Percentiles rank a stretch among this genome's conserved stretches.
Evolutionary conservation across 2,329 filamentous ascomycete genomes (phyloP).

Genomic region (Alternaria postmessia): DNA sequence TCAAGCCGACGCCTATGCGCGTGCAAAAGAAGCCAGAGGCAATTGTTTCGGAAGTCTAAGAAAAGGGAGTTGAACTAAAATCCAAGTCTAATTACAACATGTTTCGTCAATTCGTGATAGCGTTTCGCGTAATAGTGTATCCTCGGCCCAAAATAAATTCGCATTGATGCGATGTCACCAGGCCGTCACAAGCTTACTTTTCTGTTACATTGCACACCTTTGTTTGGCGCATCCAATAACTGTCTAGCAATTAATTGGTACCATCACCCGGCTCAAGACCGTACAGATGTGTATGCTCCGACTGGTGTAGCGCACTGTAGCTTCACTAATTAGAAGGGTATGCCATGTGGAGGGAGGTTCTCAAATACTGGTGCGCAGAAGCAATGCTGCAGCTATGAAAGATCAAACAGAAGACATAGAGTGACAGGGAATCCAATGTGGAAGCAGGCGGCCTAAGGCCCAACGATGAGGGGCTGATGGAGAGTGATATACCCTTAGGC

Average conservation of each 20-base stretch:
- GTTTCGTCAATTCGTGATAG: not conserved
- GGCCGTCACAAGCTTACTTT: not conserved
- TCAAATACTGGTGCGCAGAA: not conserved
- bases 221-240: not conserved
- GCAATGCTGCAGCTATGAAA: not conserved
- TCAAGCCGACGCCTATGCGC: slow-evolving; percentile 11
- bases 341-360: not conserved
- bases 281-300: no score
- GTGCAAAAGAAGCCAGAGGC: not conserved
- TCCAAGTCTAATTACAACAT: not conserved
- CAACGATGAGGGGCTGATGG: not conserved
- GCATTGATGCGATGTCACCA: not conserved
- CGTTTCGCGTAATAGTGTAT: not conserved
- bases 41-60: not conserved
- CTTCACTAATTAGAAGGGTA: no score
- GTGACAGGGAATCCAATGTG: not conserved
- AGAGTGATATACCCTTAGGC: not conserved
- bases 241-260: not conserved
- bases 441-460: not conserved
- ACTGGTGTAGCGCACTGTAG: no score
- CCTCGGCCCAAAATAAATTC: not conserved
- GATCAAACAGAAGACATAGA: not conserved
- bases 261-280: no score
- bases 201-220: not conserved
- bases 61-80: not conserved